phyloP scores from a whole-genome alignment of 306 rosid species.

The Vigna angularis region DNA sequence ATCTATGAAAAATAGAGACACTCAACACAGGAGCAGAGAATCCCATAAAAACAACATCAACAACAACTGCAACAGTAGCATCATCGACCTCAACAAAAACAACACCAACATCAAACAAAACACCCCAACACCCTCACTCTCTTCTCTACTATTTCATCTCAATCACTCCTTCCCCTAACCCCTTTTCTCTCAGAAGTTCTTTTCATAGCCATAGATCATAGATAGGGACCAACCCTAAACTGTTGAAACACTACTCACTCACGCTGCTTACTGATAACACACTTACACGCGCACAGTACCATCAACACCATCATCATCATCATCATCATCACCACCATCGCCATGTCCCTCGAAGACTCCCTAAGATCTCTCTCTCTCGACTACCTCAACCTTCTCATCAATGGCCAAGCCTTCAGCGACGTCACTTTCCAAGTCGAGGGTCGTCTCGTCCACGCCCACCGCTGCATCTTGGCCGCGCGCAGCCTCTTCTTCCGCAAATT shows the following conservation, averaged over 20 bases:
- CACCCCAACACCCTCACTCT: slow-evolving; percentile 39
- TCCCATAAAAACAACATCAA: slow-evolving; percentile 57
- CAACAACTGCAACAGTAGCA: slow-evolving; percentile 29
- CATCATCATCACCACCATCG: neutral
- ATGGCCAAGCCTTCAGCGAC: slow-evolving; percentile 99
- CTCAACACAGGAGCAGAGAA: slow-evolving; percentile 35
- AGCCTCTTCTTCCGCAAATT: slow-evolving; percentile 92
- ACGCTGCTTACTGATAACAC: neutral
- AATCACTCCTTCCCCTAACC: neutral
- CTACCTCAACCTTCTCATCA: slow-evolving; percentile 89
- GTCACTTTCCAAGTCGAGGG: slow-evolving; percentile 98
- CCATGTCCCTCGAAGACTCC: slow-evolving; percentile 74
- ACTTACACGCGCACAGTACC: neutral
- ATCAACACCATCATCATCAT: neutral
- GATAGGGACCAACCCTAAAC: slow-evolving; percentile 44
- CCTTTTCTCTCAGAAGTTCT: slow-evolving; percentile 1
- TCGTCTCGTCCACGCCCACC: slow-evolving; percentile 87
- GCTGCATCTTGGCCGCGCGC: slow-evolving; percentile 92
- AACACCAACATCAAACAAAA: slow-evolving; percentile 43
- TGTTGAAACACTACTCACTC: slow-evolving; percentile 4
- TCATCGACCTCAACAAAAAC: slow-evolving; percentile 44
- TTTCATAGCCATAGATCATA: slow-evolving; percentile 7
- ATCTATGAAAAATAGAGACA: slow-evolving; percentile 38
- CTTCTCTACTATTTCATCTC: slow-evolving; percentile 39
- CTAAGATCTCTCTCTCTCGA: slow-evolving; percentile 90